Evolutionary conservation across 192 early-diverging fungal genomes (phyloP).

Genomic region (Coemansia sp.): DNA sequence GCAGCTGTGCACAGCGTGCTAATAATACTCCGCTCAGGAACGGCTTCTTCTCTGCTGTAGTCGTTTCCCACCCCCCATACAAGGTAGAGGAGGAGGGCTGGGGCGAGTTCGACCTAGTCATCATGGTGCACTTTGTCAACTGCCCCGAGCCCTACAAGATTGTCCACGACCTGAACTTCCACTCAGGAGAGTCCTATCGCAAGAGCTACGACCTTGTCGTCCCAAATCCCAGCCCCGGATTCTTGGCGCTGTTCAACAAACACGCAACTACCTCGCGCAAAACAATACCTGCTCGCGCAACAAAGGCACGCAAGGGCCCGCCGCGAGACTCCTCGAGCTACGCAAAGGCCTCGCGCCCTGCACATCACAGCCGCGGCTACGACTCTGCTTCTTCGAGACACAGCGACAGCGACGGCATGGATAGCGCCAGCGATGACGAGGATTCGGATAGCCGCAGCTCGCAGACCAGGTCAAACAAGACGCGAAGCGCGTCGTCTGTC

Average conservation of each 20-base stretch:
- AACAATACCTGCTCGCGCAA: constrained; percentile 35
- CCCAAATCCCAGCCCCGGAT: constrained; percentile 25
- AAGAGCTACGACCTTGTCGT: constrained; percentile 28
- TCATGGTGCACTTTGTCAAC: constrained; percentile 42
- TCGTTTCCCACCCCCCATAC: constrained; percentile 41
- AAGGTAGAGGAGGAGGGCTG: constrained; percentile 50
- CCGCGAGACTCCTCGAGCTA: constrained; percentile 18
- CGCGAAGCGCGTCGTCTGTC: constrained; percentile 11
- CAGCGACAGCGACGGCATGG: constrained; percentile 13
- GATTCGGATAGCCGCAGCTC: background rate
- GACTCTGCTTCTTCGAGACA: constrained; percentile 6
- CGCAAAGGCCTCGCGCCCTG: background rate
- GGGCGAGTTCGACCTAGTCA: constrained; percentile 56
- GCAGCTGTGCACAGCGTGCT: background rate
- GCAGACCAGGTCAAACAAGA: constrained; percentile 6
- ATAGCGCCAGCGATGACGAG: background rate
- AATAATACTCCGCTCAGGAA: background rate
- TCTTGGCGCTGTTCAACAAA: constrained; percentile 43
- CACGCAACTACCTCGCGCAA: constrained; percentile 36
- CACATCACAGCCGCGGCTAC: constrained; percentile 13
- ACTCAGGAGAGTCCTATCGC: constrained; percentile 30
- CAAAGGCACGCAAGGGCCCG: constrained; percentile 50
- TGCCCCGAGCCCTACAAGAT: constrained; percentile 27
- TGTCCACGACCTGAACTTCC: constrained; percentile 56
- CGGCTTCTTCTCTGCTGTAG: constrained; percentile 10